phyloP scores from a whole-genome alignment of 2,329 filamentous ascomycete species.

The Fusarium concolor region DNA sequence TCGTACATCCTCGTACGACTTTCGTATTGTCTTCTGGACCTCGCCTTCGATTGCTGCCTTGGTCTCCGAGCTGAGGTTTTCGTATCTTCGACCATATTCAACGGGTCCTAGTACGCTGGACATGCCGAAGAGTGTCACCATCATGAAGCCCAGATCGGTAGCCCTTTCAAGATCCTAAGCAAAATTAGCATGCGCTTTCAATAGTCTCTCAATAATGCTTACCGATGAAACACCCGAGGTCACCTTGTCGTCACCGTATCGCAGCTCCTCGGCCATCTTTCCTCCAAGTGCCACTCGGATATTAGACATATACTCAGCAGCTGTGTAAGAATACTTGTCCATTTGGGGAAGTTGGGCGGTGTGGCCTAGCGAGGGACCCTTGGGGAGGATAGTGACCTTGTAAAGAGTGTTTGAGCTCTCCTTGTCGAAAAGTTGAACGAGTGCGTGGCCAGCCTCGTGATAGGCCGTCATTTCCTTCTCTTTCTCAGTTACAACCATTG shows the following conservation, averaged over 20 bases:
- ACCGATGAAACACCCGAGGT: conserved; percentile 87
- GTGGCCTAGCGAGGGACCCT: conserved; percentile 86
- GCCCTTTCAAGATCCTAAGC: conserved; percentile 82
- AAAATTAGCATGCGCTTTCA: conserved; percentile 43
- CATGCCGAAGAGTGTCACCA: conserved; percentile 93
- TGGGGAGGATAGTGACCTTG: conserved; percentile 96
- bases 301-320: conserved; percentile 81
- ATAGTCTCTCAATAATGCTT: conserved; percentile 52
- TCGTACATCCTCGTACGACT: conserved; percentile 79
- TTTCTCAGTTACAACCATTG: conserved; percentile 88
- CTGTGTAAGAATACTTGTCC: conserved; percentile 91
- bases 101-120: conserved; percentile 89
- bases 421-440: conserved; percentile 84
- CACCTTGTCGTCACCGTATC: conserved; percentile 91
- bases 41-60: conserved; percentile 88
- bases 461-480: conserved; percentile 97
- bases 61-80: conserved; percentile 84
- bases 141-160: conserved; percentile 83
- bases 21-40: conserved; percentile 85
- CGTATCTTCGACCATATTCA: conserved; percentile 84
- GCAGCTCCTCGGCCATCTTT: conserved; percentile 90
- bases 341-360: conserved; percentile 90
- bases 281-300: conserved; percentile 88
- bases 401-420: conserved; percentile 83
- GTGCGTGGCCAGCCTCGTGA: conserved; percentile 94